A percentile compares a stretch with the other conserved stretches of the same genome.
Conservation (phyloP, 805 yeast genomes). For the Isabelozyma rhagii region DNA sequence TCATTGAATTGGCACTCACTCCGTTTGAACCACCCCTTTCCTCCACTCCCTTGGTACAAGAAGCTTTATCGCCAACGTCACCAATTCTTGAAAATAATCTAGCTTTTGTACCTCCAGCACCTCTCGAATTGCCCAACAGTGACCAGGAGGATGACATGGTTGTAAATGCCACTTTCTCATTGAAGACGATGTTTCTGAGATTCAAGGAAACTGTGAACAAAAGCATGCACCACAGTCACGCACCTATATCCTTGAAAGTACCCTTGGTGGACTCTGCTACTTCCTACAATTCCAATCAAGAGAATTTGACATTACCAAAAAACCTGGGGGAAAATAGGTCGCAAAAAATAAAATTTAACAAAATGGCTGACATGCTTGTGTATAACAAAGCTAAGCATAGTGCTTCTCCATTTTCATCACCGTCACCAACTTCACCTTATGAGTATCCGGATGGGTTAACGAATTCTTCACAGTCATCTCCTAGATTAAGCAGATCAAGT, state of each 20-base stretch:
- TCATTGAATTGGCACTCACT: background rate
- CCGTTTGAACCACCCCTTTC: background rate
- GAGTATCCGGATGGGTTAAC: background rate
- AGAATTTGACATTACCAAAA: background rate
- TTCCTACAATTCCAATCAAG: background rate
- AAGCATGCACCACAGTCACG: background rate
- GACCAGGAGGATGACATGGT: background rate
- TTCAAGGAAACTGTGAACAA: background rate
- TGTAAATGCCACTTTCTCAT: background rate
- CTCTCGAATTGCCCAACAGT: background rate
- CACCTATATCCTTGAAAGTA: background rate
- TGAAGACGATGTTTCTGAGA: background rate
- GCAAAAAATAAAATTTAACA: slow-evolving; percentile 18
- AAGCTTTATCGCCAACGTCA: background rate
- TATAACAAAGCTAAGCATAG: slow-evolving; percentile 6
- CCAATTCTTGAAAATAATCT: background rate
- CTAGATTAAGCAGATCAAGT: background rate
- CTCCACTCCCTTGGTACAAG: background rate
- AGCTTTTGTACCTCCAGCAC: background rate
- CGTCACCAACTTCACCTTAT: background rate
- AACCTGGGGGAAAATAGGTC: background rate
- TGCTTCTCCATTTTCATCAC: background rate
- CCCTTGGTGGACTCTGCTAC: background rate
- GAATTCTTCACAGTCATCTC: background rate
- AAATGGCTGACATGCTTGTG: slow-evolving; percentile 11